Evolutionary conservation across 1,139 yeast species (phyloP).

Genomic region (Kurtzmaniella quercitrusa): DNA sequence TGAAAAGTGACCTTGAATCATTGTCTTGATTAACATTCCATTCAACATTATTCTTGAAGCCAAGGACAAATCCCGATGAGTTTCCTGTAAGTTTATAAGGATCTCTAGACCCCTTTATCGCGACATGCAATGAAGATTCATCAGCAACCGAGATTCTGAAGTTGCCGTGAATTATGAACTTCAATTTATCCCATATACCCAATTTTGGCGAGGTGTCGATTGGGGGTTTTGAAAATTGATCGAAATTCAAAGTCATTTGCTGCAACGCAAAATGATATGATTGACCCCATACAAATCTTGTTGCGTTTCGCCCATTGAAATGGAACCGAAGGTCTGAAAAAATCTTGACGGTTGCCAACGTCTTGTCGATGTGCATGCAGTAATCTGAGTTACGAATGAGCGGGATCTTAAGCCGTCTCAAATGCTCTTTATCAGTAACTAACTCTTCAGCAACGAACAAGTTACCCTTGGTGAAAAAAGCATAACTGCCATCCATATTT

Average conservation of each 20-base stretch:
- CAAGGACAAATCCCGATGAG: conserved; percentile 38
- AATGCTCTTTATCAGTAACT: conserved; percentile 36
- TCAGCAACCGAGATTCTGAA: conserved; percentile 24
- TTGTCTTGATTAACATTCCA: conserved; percentile 42
- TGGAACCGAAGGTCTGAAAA: conserved; percentile 58
- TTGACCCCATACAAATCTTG: conserved; percentile 82
- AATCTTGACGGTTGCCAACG: conserved; percentile 73
- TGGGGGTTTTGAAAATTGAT: conserved; percentile 79
- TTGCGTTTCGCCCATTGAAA: conserved; percentile 54
- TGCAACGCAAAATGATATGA: conserved; percentile 83
- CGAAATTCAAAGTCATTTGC: conserved; percentile 74
- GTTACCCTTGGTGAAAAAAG: conserved; percentile 41
- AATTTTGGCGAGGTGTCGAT: conserved; percentile 58
- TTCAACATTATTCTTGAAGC: conserved; percentile 33
- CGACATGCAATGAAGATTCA: conserved; percentile 49
- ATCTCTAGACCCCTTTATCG: conserved; percentile 45
- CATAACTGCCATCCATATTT: conserved; percentile 14
- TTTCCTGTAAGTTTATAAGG: conserved; percentile 40
- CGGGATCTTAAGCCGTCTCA: conserved; percentile 62
- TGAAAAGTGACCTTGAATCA: conserved; percentile 34
- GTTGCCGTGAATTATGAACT: conserved; percentile 46
- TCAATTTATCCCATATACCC: conserved; percentile 59
- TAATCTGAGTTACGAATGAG: conserved; percentile 47
- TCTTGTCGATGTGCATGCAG: conserved; percentile 65
- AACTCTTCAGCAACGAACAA: conserved; percentile 46